Evolutionary conservation across 306 rosid species (phyloP), one percentile per base, ranked within the genome.

Genomic region (Dalbergia cochinchinensis): DNA sequence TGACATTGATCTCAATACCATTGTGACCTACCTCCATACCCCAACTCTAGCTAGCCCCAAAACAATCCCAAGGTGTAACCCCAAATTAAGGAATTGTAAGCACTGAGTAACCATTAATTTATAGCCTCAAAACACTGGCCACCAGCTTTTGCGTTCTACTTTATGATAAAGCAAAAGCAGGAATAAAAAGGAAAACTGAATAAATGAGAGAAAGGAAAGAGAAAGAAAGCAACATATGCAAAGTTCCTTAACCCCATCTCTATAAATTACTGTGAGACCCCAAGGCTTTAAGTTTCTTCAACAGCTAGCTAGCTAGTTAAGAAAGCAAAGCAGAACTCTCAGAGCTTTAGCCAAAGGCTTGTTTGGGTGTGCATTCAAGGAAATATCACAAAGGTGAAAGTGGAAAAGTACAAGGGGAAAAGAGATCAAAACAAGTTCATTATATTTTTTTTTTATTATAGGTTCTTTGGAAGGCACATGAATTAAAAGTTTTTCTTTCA

Each of bases 141-240:
- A 84, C 87, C 89, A 83, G 85, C 94, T 89, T 88, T 92, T 87
- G 58, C 61, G 71, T 75, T 69, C 88, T 84, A 90, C 91, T 88
- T 92, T 82, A 74, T 81, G 67, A 77, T 53, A 90, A 87, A 82
- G 89, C 60, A 73, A 90, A 88, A 88, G 89, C 69, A 81, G 70
- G 82, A 86, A 90, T 76, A 85, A 81, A 85, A 85, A 81, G 80
- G 77, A 61, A 89, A 82, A 76, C 74, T 80, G 88, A 92, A 85
- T 63, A 79, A 86, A 75, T 81, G 88, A 85, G 86, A 65, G 53
- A 80, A 83, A 60, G 79, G 61, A 65, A 87, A 79, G 79, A 79
- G 66, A 37, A 81, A 75, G 50, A 81, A 75, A 80, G 86, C 59
- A 87, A 74, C 83, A 64, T 78, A 77, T 84, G 88, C 90, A 86